Percentiles rank a stretch among this genome's conserved stretches.
These are phyloP conservation scores for Kluyveromyces aestuarii DNA, from an alignment of 805 yeast genomes.

Conservation along the genomic window DNA sequence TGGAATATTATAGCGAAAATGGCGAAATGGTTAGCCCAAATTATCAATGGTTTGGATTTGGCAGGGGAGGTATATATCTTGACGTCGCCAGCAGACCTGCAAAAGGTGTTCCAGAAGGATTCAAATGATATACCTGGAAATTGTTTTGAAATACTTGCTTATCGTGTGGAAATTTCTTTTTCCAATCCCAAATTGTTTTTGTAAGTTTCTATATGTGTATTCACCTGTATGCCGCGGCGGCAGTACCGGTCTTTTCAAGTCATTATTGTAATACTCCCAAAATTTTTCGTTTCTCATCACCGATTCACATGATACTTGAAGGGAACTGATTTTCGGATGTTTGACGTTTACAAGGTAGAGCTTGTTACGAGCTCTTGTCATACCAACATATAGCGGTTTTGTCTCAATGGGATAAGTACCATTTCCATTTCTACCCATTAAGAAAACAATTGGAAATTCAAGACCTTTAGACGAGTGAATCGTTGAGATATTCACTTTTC, in stretches of 20 bases:
- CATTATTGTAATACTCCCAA: slow-evolving; percentile 25
- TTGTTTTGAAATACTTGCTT: background rate
- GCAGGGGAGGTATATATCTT: slow-evolving; percentile 41
- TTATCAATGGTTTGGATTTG: slow-evolving; percentile 39
- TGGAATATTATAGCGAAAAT: slow-evolving; percentile 42
- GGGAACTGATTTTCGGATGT: slow-evolving; percentile 4
- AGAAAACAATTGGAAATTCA: slow-evolving; percentile 62
- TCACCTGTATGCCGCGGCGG: background rate
- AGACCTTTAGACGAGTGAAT: slow-evolving; percentile 69
- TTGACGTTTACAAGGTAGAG: slow-evolving; percentile 24
- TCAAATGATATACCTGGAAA: slow-evolving; percentile 18
- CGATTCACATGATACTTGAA: background rate
- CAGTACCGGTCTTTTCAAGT: slow-evolving; percentile 7
- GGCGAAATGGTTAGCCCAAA: slow-evolving; percentile 26
- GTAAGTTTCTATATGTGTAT: slow-evolving; percentile 7
- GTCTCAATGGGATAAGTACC: slow-evolving; percentile 22
- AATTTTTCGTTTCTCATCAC: slow-evolving; percentile 10
- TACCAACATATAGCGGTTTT: slow-evolving; percentile 52
- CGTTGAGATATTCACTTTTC: slow-evolving; percentile 48
- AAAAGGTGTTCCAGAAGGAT: slow-evolving; percentile 82
- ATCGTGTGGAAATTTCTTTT: background rate
- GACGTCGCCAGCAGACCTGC: slow-evolving; percentile 48
- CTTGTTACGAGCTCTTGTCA: slow-evolving; percentile 48
- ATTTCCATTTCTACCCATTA: slow-evolving; percentile 22
- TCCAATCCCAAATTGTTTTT: slow-evolving; percentile 9